These are phyloP conservation scores for Sabuloglossum arenarium DNA, from an alignment of 495 filamentous ascomycete species.

Conservation along the genomic window DNA sequence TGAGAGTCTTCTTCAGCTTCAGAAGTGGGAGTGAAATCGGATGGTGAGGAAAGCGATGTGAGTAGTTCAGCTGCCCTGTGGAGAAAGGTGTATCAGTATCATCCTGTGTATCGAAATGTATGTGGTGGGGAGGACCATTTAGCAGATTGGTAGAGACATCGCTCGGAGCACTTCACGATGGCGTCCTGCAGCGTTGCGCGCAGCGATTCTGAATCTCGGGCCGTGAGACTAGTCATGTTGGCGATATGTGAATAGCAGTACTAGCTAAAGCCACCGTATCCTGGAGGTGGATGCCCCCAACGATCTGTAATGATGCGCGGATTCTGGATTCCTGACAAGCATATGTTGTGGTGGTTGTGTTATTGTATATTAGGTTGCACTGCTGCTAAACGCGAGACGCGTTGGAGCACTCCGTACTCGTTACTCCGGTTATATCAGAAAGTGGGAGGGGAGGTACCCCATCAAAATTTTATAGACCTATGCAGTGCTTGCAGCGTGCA, in stretches of 20 bases:
- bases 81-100: slow-evolving; percentile 7
- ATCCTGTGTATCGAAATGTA: background rate
- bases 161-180: slow-evolving; percentile 73
- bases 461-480: no score
- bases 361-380: no score
- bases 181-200: slow-evolving; percentile 57
- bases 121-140: slow-evolving; percentile 51
- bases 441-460: no score
- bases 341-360: no score
- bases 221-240: slow-evolving; percentile 14
- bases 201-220: slow-evolving; percentile 20
- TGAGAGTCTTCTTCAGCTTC: slow-evolving; percentile 14
- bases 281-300: no score
- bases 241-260: background rate
- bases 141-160: slow-evolving; percentile 87
- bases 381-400: no score
- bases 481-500: no score
- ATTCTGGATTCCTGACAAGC: no score
- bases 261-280: no score
- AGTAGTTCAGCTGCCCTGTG: slow-evolving; percentile 86
- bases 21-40: background rate
- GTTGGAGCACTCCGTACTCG: no score
- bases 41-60: slow-evolving; percentile 40
- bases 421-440: no score
- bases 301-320: no score